phyloP scores from a whole-genome alignment of 176 grass and related monocot species.

The Oryza longistaminata region DNA sequence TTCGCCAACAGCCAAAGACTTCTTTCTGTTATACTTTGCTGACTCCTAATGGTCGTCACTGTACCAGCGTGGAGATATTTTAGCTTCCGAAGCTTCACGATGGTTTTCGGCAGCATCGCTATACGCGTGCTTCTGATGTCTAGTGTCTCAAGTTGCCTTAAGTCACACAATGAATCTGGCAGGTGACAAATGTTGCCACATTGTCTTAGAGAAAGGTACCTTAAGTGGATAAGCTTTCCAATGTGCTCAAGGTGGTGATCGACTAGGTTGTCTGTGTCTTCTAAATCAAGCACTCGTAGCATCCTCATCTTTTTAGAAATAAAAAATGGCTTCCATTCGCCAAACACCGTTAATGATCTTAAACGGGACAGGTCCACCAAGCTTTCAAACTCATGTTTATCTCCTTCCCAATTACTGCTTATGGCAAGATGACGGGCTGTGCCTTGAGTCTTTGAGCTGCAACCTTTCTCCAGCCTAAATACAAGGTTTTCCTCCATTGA shows the following conservation, averaged over 20 bases:
- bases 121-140: background rate
- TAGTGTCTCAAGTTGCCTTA: background rate
- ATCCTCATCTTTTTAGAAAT: conserved; percentile 23
- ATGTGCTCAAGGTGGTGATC: conserved; percentile 12
- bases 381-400: background rate
- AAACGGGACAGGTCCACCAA: background rate
- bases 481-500: too few species aligned
- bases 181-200: background rate
- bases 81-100: background rate
- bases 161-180: background rate
- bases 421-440: background rate
- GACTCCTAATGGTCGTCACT: rapidly evolving
- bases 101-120: background rate
- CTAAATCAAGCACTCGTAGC: conserved; percentile 40
- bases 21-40: too few species aligned
- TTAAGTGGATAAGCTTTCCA: conserved; percentile 25
- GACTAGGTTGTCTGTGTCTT: background rate
- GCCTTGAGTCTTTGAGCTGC: too few species aligned
- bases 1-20: too few species aligned
- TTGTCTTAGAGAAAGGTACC: conserved; percentile 26
- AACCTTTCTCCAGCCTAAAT: too few species aligned
- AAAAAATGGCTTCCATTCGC: background rate
- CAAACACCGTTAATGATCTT: conserved; percentile 38
- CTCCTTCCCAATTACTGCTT: background rate
- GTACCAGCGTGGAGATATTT: background rate